Conservation (phyloP, 1,284 basidiomycete species). For the Exobasidium rhododendri region DNA sequence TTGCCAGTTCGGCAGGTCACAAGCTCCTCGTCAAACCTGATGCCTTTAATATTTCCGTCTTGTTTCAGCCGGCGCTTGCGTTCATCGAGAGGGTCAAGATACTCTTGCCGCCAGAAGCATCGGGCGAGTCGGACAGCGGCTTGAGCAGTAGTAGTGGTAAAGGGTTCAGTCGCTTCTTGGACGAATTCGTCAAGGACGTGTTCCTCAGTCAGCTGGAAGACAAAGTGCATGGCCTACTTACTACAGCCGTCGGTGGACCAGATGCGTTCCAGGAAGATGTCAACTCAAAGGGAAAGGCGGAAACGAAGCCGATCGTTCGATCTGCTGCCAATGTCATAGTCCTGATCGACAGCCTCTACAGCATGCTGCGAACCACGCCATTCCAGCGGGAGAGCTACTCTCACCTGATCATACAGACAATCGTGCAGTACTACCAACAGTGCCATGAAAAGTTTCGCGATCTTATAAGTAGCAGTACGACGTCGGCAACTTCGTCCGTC, state of each 20-base stretch:
- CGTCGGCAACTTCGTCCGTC: neutral
- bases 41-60: conserved; percentile 87
- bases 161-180: conserved; percentile 74
- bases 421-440: conserved; percentile 93
- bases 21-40: conserved; percentile 82
- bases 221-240: conserved; percentile 63
- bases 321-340: conserved; percentile 80
- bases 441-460: conserved; percentile 83
- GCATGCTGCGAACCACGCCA: conserved; percentile 87
- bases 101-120: conserved; percentile 47
- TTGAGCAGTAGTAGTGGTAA: conserved; percentile 1
- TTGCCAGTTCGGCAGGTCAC: conserved; percentile 64
- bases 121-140: conserved; percentile 20
- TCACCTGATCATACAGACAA: conserved; percentile 87
- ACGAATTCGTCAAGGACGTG: conserved; percentile 89
- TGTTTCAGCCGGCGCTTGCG: conserved; percentile 87
- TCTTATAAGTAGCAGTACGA: neutral
- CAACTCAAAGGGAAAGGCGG: neutral
- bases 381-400: conserved; percentile 91
- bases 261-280: conserved; percentile 64
- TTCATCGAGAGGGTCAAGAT: conserved; percentile 68
- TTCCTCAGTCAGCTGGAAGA: conserved; percentile 95
- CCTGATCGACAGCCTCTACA: conserved; percentile 84
- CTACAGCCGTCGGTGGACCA: conserved; percentile 56
- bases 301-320: conserved; percentile 74